A percentile compares a stretch with the other conserved stretches of the same genome.
Conservation (phyloP, 2,329 filamentous ascomycete genomes). For the Hypoxylon sp. region DNA sequence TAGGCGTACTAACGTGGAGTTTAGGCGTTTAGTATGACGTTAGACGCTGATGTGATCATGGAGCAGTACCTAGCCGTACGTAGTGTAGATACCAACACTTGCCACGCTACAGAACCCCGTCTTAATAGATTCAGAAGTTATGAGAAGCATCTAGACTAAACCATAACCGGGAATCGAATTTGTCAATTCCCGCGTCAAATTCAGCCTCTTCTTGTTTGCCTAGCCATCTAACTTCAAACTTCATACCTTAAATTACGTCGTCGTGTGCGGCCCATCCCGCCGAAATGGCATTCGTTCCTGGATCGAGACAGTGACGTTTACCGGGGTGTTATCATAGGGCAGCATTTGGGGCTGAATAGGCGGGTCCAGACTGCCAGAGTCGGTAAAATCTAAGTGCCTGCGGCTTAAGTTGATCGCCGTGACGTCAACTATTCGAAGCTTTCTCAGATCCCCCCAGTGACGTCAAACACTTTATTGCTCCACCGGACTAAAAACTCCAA, state of each 20-base stretch:
- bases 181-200: not conserved
- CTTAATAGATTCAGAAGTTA: conserved; percentile 21
- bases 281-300: conserved; percentile 27
- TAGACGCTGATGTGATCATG: conserved; percentile 7
- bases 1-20: conserved; percentile 32
- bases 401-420: conserved; percentile 25
- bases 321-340: conserved; percentile 2
- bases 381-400: conserved; percentile 30
- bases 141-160: conserved; percentile 23
- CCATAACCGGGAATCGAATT: conserved; percentile 6
- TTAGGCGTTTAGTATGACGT: conserved; percentile 46
- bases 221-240: conserved; percentile 2
- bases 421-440: conserved; percentile 39
- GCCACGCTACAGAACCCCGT: conserved; percentile 10
- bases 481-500: conserved; percentile 37
- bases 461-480: conserved; percentile 43
- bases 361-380: conserved; percentile 12
- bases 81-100: conserved; percentile 40
- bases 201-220: not conserved
- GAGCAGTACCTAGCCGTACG: not conserved
- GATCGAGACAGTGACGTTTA: conserved; percentile 16
- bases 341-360: conserved; percentile 23
- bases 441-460: conserved; percentile 37
- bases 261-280: conserved; percentile 24
- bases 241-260: conserved; percentile 32